phyloP scores from a whole-genome alignment of 192 early-diverging fungal genomes.

The Backusella tuberculispora region DNA sequence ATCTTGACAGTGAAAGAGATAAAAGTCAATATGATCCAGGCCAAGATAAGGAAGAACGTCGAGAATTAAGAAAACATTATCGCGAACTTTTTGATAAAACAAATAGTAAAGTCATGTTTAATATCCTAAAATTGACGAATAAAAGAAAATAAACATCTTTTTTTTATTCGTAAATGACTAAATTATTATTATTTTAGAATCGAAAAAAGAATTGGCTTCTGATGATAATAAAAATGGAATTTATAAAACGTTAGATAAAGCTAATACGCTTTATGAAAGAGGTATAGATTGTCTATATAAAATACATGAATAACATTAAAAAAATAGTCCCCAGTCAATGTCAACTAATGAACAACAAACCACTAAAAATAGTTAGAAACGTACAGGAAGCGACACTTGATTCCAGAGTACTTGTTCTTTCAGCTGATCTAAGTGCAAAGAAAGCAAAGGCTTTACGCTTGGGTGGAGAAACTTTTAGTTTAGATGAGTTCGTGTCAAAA shows the following conservation, averaged over 20 bases:
- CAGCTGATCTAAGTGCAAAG: constrained; percentile 75
- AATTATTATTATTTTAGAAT: neutral
- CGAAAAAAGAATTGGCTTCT: constrained; percentile 21
- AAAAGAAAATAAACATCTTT: neutral
- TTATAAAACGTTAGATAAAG: constrained; percentile 36
- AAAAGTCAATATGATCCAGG: constrained; percentile 33
- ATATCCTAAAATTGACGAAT: no score
- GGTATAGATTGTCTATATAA: constrained; percentile 18
- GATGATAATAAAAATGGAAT: constrained; percentile 28
- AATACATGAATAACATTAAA: neutral
- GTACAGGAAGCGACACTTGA: constrained; percentile 91
- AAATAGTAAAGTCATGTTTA: constrained; percentile 18
- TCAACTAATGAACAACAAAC: neutral
- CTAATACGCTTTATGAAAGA: constrained; percentile 34
- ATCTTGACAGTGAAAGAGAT: constrained; percentile 17
- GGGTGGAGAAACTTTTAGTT: constrained; percentile 62
- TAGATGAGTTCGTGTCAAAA: constrained; percentile 76
- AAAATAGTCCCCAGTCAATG: neutral
- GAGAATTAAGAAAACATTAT: constrained; percentile 31
- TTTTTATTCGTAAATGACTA: neutral
- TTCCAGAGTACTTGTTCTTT: constrained; percentile 76
- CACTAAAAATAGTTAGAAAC: constrained; percentile 60
- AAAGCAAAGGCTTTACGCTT: constrained; percentile 74
- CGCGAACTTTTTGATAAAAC: constrained; percentile 28
- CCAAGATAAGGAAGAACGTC: constrained; percentile 37